Percentiles rank a stretch among this genome's conserved stretches.
Evolutionary conservation across 2,329 filamentous ascomycete genomes (phyloP).

Genomic region (Fusarium sp.): DNA sequence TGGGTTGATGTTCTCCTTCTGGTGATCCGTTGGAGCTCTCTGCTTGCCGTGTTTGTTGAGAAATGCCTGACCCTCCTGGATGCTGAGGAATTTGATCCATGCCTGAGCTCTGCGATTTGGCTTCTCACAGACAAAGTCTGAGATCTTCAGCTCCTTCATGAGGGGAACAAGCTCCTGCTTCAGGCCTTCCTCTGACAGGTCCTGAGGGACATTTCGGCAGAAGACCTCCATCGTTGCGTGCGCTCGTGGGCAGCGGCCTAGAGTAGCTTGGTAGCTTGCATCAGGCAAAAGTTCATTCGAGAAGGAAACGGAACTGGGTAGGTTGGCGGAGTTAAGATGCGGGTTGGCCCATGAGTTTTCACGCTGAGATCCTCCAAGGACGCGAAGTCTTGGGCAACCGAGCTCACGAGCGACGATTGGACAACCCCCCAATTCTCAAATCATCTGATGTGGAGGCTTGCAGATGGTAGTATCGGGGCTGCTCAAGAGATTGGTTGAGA

Average conservation of each 20-base stretch:
- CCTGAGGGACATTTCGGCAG: constrained; percentile 53
- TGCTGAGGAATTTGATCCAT: constrained; percentile 55
- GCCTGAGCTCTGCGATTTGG: constrained; percentile 47
- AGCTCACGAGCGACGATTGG: neutral
- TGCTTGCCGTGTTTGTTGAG: constrained; percentile 50
- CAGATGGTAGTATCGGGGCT: neutral
- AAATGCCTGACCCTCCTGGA: constrained; percentile 54
- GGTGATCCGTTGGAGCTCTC: neutral
- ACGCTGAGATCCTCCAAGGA: neutral
- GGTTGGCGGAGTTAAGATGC: neutral
- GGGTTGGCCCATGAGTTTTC: too few species aligned
- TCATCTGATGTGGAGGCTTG: neutral
- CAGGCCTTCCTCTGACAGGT: constrained; percentile 52
- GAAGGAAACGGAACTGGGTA: too few species aligned
- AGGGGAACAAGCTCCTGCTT: constrained; percentile 51
- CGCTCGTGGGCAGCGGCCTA: neutral
- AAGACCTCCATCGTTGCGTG: constrained; percentile 56
- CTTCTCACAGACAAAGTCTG: constrained; percentile 57
- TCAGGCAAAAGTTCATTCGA: too few species aligned
- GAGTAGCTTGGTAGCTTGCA: neutral
- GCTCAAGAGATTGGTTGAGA: constrained; percentile 4
- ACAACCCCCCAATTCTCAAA: too few species aligned
- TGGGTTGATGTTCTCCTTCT: constrained; percentile 13
- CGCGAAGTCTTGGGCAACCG: neutral
- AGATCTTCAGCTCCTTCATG: constrained; percentile 53